Base-by-base conservation (phyloP, 2,329 filamentous ascomycete species). In the Hymenoscyphus fructigenus region DNA sequence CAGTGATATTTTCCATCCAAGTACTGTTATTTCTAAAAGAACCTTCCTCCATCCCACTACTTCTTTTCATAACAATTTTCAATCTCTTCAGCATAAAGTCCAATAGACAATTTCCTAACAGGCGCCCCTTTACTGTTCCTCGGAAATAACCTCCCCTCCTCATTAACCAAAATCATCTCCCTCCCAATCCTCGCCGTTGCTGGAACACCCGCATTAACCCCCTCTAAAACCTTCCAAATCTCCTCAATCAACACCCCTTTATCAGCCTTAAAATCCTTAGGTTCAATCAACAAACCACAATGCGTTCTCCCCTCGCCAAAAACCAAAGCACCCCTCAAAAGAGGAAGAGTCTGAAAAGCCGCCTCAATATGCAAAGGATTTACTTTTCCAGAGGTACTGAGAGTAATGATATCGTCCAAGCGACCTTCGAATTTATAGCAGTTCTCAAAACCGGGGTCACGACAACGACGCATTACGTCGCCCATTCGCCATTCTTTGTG, bases 341-440 rank as follows among this genome's bases (percentile, higher is more conserved):
- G 1, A 2, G 67, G 74, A 62, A 80, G 76, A 0, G 65, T 68
- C 34, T 72, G 72, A 15, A 82, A 72, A 4, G 71, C 68, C 20
- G 65, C 70, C 66, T 82, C 80, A 69, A 80, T 76, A 2, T 73
- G 71, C 2, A 79, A 64, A 0, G 81, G 80, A 53, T 81, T 81
- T 50, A 80, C 75, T 65, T 82, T 83, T 57, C 79, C 76, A 1
- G 80, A 80, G 63, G 79, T 81, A 29, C 74, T 76, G n/a, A 82
- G 71, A 0, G 81, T 76, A 26, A 82, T 76, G 2, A 81, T 75
- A 68, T 83, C 80, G 62, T 82, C 80, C 10, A 70, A 64, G 0
- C 80, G 72, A 7, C 62, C 61, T 15, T 65, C 60, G 62, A 74
- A 81, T 10, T 72, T 74, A 76, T 78, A 82, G 0, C 77, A 68